Percentiles rank a stretch among this genome's conserved stretches.
Evolutionary conservation across 78 protist genomes (phyloP).

Genomic region (Emiliania huxleyi): DNA sequence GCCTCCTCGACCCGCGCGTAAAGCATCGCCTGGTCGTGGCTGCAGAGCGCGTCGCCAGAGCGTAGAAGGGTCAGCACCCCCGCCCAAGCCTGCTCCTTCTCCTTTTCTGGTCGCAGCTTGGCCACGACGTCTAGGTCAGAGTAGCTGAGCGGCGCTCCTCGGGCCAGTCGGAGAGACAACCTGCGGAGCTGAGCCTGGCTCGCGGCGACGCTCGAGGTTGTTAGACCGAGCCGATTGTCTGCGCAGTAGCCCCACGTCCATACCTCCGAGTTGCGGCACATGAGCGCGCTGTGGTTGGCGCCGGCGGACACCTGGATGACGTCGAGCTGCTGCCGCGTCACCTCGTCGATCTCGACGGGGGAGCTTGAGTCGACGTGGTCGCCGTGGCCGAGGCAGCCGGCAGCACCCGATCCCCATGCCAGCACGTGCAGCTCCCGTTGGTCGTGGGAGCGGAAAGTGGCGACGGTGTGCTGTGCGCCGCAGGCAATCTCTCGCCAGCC

Average conservation of each 20-base stretch:
- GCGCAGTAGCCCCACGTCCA: not conserved
- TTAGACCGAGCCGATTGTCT: not conserved
- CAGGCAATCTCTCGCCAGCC: not conserved
- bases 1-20: too few species aligned
- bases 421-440: not conserved
- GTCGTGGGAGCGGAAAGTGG: not conserved
- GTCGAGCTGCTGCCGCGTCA: not conserved
- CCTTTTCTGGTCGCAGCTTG: too few species aligned
- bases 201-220: not conserved
- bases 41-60: too few species aligned
- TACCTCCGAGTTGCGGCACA: not conserved
- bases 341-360: not conserved
- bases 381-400: not conserved
- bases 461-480: not conserved
- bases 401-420: not conserved
- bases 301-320: not conserved
- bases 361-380: not conserved
- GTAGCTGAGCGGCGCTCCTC: too few species aligned
- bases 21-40: too few species aligned
- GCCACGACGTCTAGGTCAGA: too few species aligned
- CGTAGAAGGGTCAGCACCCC: too few species aligned
- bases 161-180: too few species aligned
- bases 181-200: too few species aligned
- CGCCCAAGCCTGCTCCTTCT: too few species aligned
- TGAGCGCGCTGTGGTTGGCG: not conserved